Conservation (phyloP, 805 yeast genomes). For the Teunomyces tritomae region DNA sequence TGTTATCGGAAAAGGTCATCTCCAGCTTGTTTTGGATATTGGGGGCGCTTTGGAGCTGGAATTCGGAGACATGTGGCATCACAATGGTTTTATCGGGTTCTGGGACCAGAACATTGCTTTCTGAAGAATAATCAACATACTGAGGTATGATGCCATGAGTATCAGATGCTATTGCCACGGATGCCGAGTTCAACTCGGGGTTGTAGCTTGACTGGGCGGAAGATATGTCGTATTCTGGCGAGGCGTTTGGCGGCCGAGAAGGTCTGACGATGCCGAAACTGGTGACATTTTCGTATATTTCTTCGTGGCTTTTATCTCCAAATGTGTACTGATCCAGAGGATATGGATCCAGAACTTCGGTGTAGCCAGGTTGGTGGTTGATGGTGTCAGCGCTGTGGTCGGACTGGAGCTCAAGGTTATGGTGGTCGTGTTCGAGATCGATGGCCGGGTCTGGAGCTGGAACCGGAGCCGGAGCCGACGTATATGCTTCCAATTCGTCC, state of each 20-base stretch:
- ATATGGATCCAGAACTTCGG: conserved; percentile 5
- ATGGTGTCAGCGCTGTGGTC: conserved; percentile 4
- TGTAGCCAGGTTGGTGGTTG: conserved; percentile 5
- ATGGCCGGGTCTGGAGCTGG: conserved; percentile 1
- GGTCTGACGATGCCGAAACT: not conserved
- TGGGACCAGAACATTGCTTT: not conserved
- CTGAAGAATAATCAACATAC: conserved; percentile 1
- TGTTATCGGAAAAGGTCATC: not conserved
- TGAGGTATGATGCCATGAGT: conserved; percentile 1
- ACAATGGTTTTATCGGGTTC: not conserved
- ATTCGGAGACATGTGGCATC: conserved; percentile 5
- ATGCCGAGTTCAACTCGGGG: conserved; percentile 5
- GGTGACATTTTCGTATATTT: not conserved
- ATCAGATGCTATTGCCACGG: not conserved
- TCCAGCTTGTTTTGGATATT: conserved; percentile 10
- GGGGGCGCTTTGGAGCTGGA: conserved; percentile 16
- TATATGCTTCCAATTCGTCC: conserved; percentile 23
- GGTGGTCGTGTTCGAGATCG: no score
- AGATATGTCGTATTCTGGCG: not conserved
- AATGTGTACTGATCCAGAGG: not conserved
- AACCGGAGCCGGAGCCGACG: conserved; percentile 8
- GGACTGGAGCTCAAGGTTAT: conserved; percentile 12
- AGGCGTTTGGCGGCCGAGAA: not conserved
- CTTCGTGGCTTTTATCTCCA: not conserved
- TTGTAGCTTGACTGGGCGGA: conserved; percentile 5